A percentile compares a stretch with the other conserved stretches of the same genome.
Conservation (phyloP, 495 filamentous ascomycete genomes). For the Annulohypoxylon moriforme region DNA sequence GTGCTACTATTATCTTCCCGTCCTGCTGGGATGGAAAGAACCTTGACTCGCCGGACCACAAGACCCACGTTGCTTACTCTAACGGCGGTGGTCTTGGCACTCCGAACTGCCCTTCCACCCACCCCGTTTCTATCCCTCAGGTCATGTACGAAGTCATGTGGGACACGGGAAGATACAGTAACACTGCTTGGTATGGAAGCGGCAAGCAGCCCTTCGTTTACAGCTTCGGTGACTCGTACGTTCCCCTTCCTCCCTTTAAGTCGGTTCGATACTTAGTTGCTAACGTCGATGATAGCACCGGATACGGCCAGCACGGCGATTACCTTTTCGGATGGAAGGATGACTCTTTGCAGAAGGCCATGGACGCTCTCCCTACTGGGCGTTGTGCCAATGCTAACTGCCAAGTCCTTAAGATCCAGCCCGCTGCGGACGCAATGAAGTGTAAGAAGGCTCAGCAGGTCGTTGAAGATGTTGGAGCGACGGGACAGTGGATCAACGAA, state of each 20-base stretch:
- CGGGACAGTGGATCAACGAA: constrained; percentile 25
- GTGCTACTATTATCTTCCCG: constrained; percentile 71
- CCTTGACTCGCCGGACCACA: constrained; percentile 68
- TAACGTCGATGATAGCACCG: constrained; percentile 37
- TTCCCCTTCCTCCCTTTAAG: constrained; percentile 24
- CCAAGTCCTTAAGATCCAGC: constrained; percentile 51
- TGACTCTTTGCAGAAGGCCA: constrained; percentile 53
- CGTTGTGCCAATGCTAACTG: constrained; percentile 51
- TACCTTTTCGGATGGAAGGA: constrained; percentile 61
- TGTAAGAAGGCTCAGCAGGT: constrained; percentile 52
- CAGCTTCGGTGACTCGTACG: constrained; percentile 52
- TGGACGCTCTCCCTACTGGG: constrained; percentile 50
- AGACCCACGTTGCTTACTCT: constrained; percentile 73
- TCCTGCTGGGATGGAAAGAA: constrained; percentile 82
- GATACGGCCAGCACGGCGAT: constrained; percentile 55
- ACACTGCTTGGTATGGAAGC: constrained; percentile 50
- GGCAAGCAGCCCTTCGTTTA: constrained; percentile 57
- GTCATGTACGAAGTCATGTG: constrained; percentile 59
- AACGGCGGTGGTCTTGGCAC: constrained; percentile 60
- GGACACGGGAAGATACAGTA: constrained; percentile 46
- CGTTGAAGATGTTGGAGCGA: constrained; percentile 45
- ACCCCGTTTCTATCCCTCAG: constrained; percentile 58
- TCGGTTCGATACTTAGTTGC: constrained; percentile 9
- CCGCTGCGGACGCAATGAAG: constrained; percentile 45
- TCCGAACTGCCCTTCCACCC: constrained; percentile 53